These are phyloP conservation scores for Blepharisma japonicum DNA, from an alignment of 73 alveolate species.

Conservation along the genomic window DNA sequence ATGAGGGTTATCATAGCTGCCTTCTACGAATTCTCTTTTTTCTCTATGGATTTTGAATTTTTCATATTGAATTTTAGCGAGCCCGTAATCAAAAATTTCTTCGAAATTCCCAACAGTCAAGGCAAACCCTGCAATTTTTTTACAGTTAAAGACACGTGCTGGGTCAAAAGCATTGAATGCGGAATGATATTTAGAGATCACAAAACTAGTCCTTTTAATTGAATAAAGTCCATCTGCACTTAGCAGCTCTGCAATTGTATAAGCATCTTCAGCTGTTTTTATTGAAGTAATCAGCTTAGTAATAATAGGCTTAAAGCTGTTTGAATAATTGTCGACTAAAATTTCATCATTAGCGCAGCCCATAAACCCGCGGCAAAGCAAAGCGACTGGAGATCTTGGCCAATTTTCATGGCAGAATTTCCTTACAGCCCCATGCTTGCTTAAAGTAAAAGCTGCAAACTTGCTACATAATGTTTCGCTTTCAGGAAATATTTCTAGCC, in stretches of 20 bases:
- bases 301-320: not conserved
- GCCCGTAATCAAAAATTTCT: not conserved
- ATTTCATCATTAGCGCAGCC: not conserved
- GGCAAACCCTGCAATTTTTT: not conserved
- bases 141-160: not conserved
- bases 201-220: not conserved
- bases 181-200: not conserved
- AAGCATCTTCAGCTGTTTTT: not conserved
- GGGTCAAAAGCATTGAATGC: not conserved
- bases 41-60: not conserved
- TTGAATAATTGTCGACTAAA: not conserved
- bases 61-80: not conserved
- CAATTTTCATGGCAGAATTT: not conserved
- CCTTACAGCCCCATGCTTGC: not conserved
- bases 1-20: constrained; percentile 9
- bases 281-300: not conserved
- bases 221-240: not conserved
- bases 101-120: not conserved
- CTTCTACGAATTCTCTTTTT: not conserved
- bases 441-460: not conserved
- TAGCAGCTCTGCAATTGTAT: not conserved
- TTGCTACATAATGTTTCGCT: not conserved
- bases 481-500: constrained; percentile 1
- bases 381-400: not conserved
- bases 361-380: not conserved